Evolutionary conservation across 2,329 filamentous ascomycete genomes (phyloP).

Genomic region (Cercospora sp.): DNA sequence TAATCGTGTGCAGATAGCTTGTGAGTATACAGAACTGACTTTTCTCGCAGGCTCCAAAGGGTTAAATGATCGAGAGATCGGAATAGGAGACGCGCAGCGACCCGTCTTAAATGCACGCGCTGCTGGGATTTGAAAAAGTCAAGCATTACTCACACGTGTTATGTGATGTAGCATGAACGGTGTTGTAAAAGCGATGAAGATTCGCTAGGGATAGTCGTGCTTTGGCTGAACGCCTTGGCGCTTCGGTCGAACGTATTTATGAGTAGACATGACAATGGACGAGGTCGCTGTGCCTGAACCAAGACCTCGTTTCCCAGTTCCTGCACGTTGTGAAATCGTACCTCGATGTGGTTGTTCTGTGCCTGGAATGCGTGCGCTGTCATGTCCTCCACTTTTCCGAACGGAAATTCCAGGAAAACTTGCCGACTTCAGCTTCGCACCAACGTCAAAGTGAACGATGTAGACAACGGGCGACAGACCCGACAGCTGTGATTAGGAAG

Average conservation of each 20-base stretch:
- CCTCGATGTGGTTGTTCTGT: background rate
- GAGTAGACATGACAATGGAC: slow-evolving; percentile 27
- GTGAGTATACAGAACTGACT: background rate
- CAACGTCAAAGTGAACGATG: background rate
- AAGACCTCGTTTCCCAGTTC: slow-evolving; percentile 12
- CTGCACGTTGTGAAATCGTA: background rate
- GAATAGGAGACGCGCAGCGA: slow-evolving; percentile 21
- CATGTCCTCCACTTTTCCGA: background rate
- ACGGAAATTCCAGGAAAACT: background rate
- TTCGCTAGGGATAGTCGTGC: slow-evolving; percentile 31
- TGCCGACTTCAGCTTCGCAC: background rate
- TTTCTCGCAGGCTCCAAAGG: slow-evolving; percentile 55
- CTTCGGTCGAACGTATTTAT: slow-evolving; percentile 28
- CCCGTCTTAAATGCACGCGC: slow-evolving; percentile 18
- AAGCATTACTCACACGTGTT: slow-evolving; percentile 26
- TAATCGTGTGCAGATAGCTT: background rate
- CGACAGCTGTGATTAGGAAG: background rate
- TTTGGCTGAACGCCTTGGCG: slow-evolving; percentile 27
- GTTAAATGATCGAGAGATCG: slow-evolving; percentile 23
- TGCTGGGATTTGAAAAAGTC: slow-evolving; percentile 15
- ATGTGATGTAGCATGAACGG: slow-evolving; percentile 31
- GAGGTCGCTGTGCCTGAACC: slow-evolving; percentile 18
- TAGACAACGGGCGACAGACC: background rate
- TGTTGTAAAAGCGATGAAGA: slow-evolving; percentile 29
- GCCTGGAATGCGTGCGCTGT: background rate